Conservation (phyloP, 2,329 filamentous ascomycete genomes). For the Aureobasidium sp. region DNA sequence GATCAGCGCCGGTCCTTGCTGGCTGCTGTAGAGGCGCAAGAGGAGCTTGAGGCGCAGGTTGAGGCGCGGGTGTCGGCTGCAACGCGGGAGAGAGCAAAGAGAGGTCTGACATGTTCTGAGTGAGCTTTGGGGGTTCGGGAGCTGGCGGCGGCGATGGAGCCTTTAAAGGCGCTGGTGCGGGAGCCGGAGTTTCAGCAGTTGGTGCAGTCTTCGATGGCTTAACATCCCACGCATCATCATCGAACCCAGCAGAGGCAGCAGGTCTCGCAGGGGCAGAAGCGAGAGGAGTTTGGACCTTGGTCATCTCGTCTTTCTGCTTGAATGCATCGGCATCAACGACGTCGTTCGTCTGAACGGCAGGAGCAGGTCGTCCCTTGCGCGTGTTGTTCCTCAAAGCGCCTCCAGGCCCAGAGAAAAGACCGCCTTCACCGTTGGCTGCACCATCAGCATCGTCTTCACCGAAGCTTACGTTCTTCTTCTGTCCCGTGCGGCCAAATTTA, state of each 20-base stretch:
- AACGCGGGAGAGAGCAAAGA: slow-evolving; percentile 55
- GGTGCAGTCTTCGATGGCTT: slow-evolving; percentile 62
- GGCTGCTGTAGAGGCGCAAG: slow-evolving; percentile 35
- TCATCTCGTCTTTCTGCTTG: slow-evolving; percentile 48
- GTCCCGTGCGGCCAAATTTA: slow-evolving; percentile 59
- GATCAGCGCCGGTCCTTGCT: slow-evolving; percentile 28
- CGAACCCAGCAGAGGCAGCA: slow-evolving; percentile 60
- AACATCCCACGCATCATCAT: slow-evolving; percentile 95
- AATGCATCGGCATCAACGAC: slow-evolving; percentile 83
- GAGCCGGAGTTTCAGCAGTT: slow-evolving; percentile 27
- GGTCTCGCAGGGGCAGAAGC: slow-evolving; percentile 38
- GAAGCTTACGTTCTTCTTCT: slow-evolving; percentile 31
- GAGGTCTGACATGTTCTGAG: slow-evolving; percentile 62
- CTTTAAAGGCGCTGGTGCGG: slow-evolving; percentile 28
- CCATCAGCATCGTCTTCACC: slow-evolving; percentile 55
- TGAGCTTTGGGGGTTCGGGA: slow-evolving; percentile 44
- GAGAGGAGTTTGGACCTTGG: slow-evolving; percentile 43
- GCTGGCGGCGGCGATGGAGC: slow-evolving; percentile 27
- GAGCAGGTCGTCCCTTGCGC: slow-evolving; percentile 79
- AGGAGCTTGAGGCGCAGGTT: slow-evolving; percentile 31
- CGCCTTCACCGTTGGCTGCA: slow-evolving; percentile 40
- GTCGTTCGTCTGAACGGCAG: slow-evolving; percentile 77
- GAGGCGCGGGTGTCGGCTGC: slow-evolving; percentile 45
- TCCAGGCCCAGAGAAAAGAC: slow-evolving; percentile 88
- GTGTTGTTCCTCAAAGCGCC: slow-evolving; percentile 90